Conservation (phyloP, 148 eudicot genomes). For the Nepenthes gracilis region DNA sequence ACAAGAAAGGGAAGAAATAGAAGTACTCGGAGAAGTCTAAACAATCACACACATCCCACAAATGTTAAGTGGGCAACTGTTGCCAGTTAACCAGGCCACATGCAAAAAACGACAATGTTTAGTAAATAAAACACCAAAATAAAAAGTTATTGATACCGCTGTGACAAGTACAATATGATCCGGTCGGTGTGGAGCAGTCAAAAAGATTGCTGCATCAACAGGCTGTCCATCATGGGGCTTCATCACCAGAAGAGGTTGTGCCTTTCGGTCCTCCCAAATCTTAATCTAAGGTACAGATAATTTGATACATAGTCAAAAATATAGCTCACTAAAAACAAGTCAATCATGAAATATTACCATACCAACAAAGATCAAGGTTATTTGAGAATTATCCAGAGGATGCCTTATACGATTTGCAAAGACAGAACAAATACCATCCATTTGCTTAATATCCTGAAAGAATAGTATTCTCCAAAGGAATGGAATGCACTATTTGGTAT, state of each 20-base stretch:
- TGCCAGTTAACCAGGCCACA: no score
- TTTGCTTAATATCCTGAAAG: no score
- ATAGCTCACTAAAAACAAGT: not conserved
- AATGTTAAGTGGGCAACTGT: not conserved
- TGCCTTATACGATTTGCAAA: no score
- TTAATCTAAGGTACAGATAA: constrained; percentile 50
- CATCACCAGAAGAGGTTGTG: constrained; percentile 59
- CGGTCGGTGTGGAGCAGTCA: constrained; percentile 79
- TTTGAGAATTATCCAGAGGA: not conserved
- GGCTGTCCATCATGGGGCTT: constrained; percentile 94
- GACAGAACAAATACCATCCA: no score
- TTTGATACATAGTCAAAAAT: not conserved
- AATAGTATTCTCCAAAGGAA: no score
- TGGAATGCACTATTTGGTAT: no score
- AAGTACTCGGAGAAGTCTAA: not conserved
- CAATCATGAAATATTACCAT: not conserved
- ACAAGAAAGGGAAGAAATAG: not conserved
- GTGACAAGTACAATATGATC: constrained; percentile 87
- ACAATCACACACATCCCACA: not conserved
- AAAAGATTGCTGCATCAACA: constrained; percentile 82
- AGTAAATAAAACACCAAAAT: not conserved
- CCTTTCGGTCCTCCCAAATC: constrained; percentile 94
- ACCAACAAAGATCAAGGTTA: not conserved
- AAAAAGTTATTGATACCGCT: constrained; percentile 42
- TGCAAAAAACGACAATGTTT: no score